Evolutionary conservation across 1,139 yeast genomes (phyloP), one percentile per base, ranked within the genome.

Genomic region (Yamadazyma blattariae): DNA sequence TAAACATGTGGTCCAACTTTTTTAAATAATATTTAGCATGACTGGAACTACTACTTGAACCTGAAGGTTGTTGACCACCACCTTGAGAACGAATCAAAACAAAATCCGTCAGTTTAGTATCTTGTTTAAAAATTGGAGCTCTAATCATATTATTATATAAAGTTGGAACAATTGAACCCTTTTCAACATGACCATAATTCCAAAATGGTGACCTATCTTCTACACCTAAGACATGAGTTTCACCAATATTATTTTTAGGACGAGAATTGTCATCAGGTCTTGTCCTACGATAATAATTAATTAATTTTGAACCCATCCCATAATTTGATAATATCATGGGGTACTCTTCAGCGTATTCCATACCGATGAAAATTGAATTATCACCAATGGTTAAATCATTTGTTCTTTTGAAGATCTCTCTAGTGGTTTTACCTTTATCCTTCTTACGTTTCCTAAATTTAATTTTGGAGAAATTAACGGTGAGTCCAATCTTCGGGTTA

Each of bases 161-260:
- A 0, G 98, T 86, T 1, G 97, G 97, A 2, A 90, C 97, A 40
- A 88, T 79, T 48, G 84, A 88, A 3, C 98, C 99, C 2, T 90
- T 87, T 34, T 89, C 96, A 11, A 94, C 97, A 60, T 85, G 86
- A 2, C 99, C 99, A 66, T 89, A 94, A 56, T 90, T 92, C 98
- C 98, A 94, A 55, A 92, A 94, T 10, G 99, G 97, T 10, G 96
- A 86, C 48, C 95, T 74, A 59, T 94, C 99, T 53, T 89, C 96
- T 2, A 87, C 88, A 13, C 97, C 97, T 27, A 94, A 67, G 3
- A 94, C 96, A 59, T 87, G 95, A 0, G 98, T 92, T 57, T 94
- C 99, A 34, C 99, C 99, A 29, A 89, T 72, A 1, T 88, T 78
- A 8, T 90, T 71, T 50, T 90, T 90, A 0, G 98, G 98, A 43